A percentile compares a stretch with the other conserved stretches of the same genome.
These are phyloP conservation scores for Cladosporium austrohemisphaericum DNA, from an alignment of 2,329 filamentous ascomycete species.

Conservation along the genomic window DNA sequence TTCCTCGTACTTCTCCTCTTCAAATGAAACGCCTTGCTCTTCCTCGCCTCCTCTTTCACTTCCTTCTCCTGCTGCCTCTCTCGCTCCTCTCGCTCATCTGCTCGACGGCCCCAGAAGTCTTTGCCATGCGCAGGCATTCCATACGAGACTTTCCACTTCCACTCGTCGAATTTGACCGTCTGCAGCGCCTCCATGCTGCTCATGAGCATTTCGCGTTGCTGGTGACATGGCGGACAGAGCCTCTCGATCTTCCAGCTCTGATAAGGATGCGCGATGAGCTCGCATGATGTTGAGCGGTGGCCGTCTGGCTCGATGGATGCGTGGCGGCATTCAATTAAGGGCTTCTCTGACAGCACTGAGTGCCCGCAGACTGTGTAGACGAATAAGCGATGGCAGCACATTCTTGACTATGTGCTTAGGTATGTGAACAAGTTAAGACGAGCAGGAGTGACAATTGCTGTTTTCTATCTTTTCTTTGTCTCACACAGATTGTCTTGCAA, in stretches of 20 bases:
- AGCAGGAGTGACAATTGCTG: background rate
- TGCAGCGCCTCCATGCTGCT: constrained; percentile 26
- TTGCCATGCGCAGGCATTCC: constrained; percentile 28
- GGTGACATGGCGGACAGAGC: constrained; percentile 34
- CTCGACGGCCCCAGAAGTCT: constrained; percentile 28
- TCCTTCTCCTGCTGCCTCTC: constrained; percentile 20
- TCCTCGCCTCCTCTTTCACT: constrained; percentile 17
- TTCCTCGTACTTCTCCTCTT: constrained; percentile 21
- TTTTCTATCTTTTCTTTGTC: constrained; percentile 5
- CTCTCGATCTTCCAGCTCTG: constrained; percentile 33
- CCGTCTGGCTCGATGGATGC: constrained; percentile 23
- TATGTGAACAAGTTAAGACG: too few species aligned
- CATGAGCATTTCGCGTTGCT: constrained; percentile 27
- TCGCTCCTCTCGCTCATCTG: constrained; percentile 24
- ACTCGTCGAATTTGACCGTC: constrained; percentile 36
- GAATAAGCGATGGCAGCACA: constrained; percentile 44
- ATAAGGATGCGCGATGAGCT: constrained; percentile 34
- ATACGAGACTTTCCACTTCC: constrained; percentile 42
- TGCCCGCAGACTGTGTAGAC: constrained; percentile 44
- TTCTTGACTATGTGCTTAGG: constrained; percentile 21
- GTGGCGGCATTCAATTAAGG: constrained; percentile 35
- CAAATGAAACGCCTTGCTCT: constrained; percentile 26
- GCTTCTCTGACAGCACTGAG: constrained; percentile 32
- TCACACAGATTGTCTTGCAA: constrained; percentile 2
- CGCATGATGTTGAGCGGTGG: constrained; percentile 26